Evolutionary conservation across 257 asterid genomes (phyloP).

Genomic region (Datura wrightii): DNA sequence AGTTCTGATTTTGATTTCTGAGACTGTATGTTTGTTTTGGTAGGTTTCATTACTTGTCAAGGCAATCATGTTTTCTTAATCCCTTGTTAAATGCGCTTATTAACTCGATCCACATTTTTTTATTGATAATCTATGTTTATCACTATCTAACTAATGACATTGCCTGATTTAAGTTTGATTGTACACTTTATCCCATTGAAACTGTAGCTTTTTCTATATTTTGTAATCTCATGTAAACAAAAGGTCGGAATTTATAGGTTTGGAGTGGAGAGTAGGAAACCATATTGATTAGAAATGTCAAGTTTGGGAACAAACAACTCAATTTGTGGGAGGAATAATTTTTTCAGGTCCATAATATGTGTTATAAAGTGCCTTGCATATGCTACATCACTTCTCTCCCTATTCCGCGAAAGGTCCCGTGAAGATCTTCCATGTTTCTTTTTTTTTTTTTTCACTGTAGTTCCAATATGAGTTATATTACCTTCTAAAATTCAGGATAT

Average conservation of each 20-base stretch:
- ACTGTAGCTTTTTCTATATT: not conserved
- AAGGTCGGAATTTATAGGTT: not conserved
- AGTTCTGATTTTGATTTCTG: not conserved
- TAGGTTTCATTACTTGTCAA: not conserved
- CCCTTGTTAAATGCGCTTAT: not conserved
- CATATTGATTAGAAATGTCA: not conserved
- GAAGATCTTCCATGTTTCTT: not conserved
- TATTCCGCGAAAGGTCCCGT: not conserved
- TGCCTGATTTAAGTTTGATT: not conserved
- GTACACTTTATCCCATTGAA: not conserved
- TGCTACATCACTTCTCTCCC: not conserved
- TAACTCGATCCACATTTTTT: not conserved
- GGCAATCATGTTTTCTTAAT: not conserved
- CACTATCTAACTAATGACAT: not conserved
- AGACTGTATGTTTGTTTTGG: not conserved
- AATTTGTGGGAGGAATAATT: not conserved
- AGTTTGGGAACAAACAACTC: not conserved
- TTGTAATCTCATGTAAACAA: not conserved
- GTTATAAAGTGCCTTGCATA: not conserved
- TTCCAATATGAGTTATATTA: not conserved
- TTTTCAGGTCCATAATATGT: not conserved
- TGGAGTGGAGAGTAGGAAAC: constrained; percentile 18
- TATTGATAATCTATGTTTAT: not conserved
- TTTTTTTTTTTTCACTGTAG: not conserved
- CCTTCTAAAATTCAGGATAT: not conserved